These are phyloP conservation scores for Neckera pumila DNA, from an alignment of 225 moss, liverwort and hornwort species.

Conservation along the genomic window DNA sequence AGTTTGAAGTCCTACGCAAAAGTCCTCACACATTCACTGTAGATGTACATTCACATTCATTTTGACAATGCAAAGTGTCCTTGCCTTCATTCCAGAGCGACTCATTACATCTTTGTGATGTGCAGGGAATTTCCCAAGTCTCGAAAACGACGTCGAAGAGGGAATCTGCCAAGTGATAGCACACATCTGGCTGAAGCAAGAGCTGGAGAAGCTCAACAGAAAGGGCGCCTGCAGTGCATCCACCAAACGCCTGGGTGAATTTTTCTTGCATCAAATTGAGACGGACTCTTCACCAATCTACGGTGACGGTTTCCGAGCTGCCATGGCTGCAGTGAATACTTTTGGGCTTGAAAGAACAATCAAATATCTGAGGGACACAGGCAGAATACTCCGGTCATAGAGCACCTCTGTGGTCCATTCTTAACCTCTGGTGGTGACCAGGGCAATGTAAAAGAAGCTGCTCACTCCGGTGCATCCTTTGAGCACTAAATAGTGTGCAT, in stretches of 20 bases:
- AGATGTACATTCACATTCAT: no score
- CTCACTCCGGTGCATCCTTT: neutral
- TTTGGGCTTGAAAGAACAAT: constrained; percentile 28
- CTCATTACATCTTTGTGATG: neutral
- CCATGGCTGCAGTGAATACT: constrained; percentile 1
- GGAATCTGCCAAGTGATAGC: constrained; percentile 98
- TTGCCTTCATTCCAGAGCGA: neutral
- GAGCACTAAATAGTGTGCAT: neutral
- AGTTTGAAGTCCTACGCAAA: neutral
- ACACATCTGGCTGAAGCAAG: constrained; percentile 58
- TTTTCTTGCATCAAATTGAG: constrained; percentile 56
- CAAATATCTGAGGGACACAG: constrained; percentile 23
- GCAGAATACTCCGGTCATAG: constrained; percentile 11
- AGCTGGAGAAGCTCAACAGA: constrained; percentile 24
- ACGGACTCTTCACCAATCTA: constrained; percentile 52
- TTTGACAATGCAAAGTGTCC: neutral
- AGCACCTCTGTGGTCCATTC: neutral
- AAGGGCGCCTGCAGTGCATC: constrained; percentile 7
- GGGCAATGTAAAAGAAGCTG: neutral
- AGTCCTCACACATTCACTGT: neutral
- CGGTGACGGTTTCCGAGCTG: constrained; percentile 47
- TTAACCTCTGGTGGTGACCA: neutral
- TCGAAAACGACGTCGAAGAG: constrained; percentile 72
- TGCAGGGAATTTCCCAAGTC: constrained; percentile 65
- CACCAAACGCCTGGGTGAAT: constrained; percentile 42